These are phyloP conservation scores for Spatholobus suberectus DNA, from an alignment of 306 rosid species.

Conservation along the genomic window DNA sequence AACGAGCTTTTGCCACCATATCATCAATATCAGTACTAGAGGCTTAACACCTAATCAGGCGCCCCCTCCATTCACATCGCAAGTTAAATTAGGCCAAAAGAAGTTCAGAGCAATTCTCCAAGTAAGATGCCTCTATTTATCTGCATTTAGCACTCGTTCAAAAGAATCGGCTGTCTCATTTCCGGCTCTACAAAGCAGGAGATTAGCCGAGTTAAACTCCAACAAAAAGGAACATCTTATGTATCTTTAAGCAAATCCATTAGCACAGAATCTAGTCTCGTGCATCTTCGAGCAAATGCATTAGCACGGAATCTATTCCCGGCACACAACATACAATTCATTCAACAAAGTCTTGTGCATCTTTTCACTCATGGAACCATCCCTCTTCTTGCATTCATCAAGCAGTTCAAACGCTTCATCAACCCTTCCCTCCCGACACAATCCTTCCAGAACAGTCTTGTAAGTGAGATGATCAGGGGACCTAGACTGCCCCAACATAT, in stretches of 20 bases:
- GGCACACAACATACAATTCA: conserved; percentile 58
- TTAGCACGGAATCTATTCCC: conserved; percentile 33
- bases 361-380: conserved; percentile 56
- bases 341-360: conserved; percentile 64
- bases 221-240: background rate
- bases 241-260: background rate
- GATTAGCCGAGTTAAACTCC: background rate
- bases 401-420: conserved; percentile 71
- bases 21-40: conserved; percentile 5
- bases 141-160: background rate
- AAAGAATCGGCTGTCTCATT: background rate
- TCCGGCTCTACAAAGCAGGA: background rate
- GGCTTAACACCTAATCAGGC: background rate
- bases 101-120: conserved; percentile 7
- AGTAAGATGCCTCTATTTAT: conserved; percentile 5
- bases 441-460: conserved; percentile 76
- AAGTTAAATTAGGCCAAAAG: conserved; percentile 5
- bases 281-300: background rate
- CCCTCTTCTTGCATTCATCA: conserved; percentile 74
- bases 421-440: conserved; percentile 73
- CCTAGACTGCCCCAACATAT: conserved; percentile 73
- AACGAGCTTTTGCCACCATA: background rate
- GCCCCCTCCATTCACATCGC: background rate
- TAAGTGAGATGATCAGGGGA: conserved; percentile 85
- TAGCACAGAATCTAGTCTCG: conserved; percentile 36